These are phyloP conservation scores for Rhododendron simsii DNA, from an alignment of 148 eudicot species.

Conservation along the genomic window DNA sequence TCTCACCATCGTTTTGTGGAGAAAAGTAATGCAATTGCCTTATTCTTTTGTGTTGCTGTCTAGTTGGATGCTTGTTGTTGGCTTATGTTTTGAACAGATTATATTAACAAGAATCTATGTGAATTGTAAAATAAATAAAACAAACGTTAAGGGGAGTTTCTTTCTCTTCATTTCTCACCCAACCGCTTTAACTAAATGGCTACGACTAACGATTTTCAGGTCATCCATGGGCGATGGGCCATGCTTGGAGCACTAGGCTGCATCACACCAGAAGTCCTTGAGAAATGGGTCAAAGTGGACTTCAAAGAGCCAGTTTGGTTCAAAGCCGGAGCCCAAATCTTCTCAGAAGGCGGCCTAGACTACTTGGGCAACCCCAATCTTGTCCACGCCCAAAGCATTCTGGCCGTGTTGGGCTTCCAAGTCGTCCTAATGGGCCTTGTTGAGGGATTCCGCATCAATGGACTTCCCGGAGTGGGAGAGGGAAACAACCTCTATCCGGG, in stretches of 20 bases:
- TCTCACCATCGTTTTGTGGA: not conserved
- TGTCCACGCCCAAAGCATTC: constrained; percentile 83
- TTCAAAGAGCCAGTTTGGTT: constrained; percentile 93
- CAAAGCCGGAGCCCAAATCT: constrained; percentile 87
- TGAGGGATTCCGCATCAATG: constrained; percentile 80
- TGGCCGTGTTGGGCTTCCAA: constrained; percentile 68
- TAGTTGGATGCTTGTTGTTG: not conserved
- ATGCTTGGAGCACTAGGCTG: constrained; percentile 88
- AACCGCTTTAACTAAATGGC: not conserved
- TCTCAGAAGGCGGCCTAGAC: constrained; percentile 80
- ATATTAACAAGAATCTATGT: not conserved
- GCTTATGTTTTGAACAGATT: not conserved
- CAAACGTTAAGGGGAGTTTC: not conserved
- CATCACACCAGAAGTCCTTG: constrained; percentile 74
- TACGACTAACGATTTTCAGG: constrained; percentile 24
- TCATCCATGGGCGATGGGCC: constrained; percentile 86
- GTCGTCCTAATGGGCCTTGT: constrained; percentile 82
- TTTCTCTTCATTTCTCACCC: not conserved
- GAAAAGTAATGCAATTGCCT: not conserved
- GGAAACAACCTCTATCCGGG: constrained; percentile 83
- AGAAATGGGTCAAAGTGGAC: constrained; percentile 69
- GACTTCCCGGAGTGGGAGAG: constrained; percentile 70
- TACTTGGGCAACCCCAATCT: constrained; percentile 87
- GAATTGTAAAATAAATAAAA: not conserved
- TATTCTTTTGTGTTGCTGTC: not conserved